Evolutionary conservation across 2,329 filamentous ascomycete genomes (phyloP).

Genomic region (Sphaerulina populicola): DNA sequence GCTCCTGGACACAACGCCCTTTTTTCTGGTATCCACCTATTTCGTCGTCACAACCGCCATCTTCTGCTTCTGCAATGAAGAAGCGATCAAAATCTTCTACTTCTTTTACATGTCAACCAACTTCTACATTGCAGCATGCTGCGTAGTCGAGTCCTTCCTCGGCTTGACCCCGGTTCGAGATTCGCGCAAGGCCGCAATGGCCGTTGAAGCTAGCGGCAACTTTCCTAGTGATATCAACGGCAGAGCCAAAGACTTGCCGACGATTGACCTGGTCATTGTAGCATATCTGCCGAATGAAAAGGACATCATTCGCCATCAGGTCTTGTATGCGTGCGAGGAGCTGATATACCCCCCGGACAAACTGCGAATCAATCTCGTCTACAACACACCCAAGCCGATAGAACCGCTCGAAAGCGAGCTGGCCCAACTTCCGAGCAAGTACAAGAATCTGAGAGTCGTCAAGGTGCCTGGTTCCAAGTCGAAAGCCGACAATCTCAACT

Average conservation of each 20-base stretch:
- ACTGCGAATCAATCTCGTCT: conserved; percentile 43
- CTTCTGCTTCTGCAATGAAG: conserved; percentile 25
- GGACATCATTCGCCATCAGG: conserved; percentile 44
- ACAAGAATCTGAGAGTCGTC: conserved; percentile 39
- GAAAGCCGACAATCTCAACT: conserved; percentile 46
- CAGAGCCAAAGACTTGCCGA: conserved; percentile 31
- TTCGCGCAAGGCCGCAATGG: conserved; percentile 24
- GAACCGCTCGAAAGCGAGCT: conserved; percentile 41
- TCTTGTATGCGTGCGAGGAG: conserved; percentile 41
- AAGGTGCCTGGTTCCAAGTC: conserved; percentile 44
- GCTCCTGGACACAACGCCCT: conserved; percentile 29
- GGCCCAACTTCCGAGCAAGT: conserved; percentile 32
- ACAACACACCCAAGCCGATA: conserved; percentile 43
- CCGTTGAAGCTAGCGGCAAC: conserved; percentile 22
- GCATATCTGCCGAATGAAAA: conserved; percentile 47
- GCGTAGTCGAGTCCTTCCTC: conserved; percentile 29
- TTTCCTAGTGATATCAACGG: conserved; percentile 26
- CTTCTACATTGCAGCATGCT: conserved; percentile 28
- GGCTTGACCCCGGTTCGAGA: conserved; percentile 28
- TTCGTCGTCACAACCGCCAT: conserved; percentile 29
- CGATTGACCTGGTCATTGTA: conserved; percentile 43
- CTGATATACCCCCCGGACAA: conserved; percentile 41
- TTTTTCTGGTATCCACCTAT: conserved; percentile 26
- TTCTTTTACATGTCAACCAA: conserved; percentile 31
- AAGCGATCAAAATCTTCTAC: conserved; percentile 29